A percentile compares a stretch with the other conserved stretches of the same genome.
phyloP scores from a whole-genome alignment of 2,329 filamentous ascomycete species.

The Colletotrichum euphorbiae region DNA sequence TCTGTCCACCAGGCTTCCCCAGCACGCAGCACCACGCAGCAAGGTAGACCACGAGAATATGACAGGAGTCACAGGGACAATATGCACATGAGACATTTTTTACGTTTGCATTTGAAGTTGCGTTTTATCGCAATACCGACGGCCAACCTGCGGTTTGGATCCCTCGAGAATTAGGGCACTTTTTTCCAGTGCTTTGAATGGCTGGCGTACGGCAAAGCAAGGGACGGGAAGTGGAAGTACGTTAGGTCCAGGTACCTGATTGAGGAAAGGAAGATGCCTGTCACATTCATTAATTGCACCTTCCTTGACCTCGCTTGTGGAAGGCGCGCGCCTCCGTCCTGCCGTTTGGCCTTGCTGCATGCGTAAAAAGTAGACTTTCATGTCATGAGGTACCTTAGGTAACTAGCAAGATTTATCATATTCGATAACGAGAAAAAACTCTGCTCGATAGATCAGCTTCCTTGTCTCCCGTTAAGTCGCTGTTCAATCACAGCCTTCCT shows the following conservation, averaged over 20 bases:
- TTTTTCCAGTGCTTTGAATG: not conserved
- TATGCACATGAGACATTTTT: constrained; percentile 20
- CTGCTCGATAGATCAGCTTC: not conserved
- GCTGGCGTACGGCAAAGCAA: not conserved
- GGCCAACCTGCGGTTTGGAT: constrained; percentile 20
- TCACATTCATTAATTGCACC: too few species aligned
- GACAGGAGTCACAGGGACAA: constrained; percentile 2
- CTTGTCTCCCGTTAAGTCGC: not conserved
- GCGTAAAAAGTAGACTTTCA: too few species aligned
- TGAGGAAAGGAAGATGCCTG: too few species aligned
- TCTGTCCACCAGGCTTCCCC: constrained; percentile 4
- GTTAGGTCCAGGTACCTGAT: too few species aligned
- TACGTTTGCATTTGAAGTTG: not conserved
- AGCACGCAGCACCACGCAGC: not conserved
- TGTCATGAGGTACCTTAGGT: too few species aligned
- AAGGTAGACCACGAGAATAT: constrained; percentile 15
- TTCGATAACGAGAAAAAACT: too few species aligned
- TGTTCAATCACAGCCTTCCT: not conserved
- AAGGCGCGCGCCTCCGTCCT: too few species aligned
- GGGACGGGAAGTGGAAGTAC: too few species aligned
- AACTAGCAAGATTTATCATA: too few species aligned
- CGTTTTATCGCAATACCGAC: constrained; percentile 5
- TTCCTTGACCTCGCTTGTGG: too few species aligned
- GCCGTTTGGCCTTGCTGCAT: too few species aligned
- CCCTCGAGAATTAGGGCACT: constrained; percentile 15